Evolutionary conservation across 2,329 filamentous ascomycete species (phyloP).

Genomic region (Hortaea werneckii): DNA sequence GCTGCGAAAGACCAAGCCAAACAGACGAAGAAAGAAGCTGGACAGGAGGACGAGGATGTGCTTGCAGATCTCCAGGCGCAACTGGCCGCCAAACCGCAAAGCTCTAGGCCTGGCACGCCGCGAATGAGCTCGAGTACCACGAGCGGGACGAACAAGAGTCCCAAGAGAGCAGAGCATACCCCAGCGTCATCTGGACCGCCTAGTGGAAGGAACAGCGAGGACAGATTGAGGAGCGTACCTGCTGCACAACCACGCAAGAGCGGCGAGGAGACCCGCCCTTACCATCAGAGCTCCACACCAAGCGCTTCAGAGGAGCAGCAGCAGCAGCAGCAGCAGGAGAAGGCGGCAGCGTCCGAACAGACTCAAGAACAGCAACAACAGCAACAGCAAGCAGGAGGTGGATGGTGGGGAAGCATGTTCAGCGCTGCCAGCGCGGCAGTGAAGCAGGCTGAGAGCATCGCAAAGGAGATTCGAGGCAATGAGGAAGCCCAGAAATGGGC

Average conservation of each 20-base stretch:
- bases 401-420: slow-evolving; percentile 83
- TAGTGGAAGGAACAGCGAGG: slow-evolving; percentile 51
- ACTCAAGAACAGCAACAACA: slow-evolving; percentile 22
- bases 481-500: slow-evolving; percentile 96
- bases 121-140: slow-evolving; percentile 45
- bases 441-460: slow-evolving; percentile 85
- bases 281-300: slow-evolving; percentile 62
- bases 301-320: slow-evolving; percentile 40
- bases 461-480: slow-evolving; percentile 91
- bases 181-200: slow-evolving; percentile 41
- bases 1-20: slow-evolving; percentile 27
- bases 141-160: slow-evolving; percentile 23
- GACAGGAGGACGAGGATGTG: slow-evolving; percentile 50
- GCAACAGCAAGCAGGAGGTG: slow-evolving; percentile 51
- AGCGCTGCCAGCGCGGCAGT: slow-evolving; percentile 72
- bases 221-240: slow-evolving; percentile 36
- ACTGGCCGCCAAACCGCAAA: slow-evolving; percentile 58
- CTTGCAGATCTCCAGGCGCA: slow-evolving; percentile 82
- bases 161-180: slow-evolving; percentile 35
- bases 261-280: slow-evolving; percentile 62
- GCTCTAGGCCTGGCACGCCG: slow-evolving; percentile 71
- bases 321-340: background rate
- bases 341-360: background rate
- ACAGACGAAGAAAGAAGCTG: slow-evolving; percentile 27
- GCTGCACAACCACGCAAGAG: slow-evolving; percentile 53